A percentile compares a stretch with the other conserved stretches of the same genome.
phyloP scores from a whole-genome alignment of 306 rosid genomes.

The Sicyos baderoa region DNA sequence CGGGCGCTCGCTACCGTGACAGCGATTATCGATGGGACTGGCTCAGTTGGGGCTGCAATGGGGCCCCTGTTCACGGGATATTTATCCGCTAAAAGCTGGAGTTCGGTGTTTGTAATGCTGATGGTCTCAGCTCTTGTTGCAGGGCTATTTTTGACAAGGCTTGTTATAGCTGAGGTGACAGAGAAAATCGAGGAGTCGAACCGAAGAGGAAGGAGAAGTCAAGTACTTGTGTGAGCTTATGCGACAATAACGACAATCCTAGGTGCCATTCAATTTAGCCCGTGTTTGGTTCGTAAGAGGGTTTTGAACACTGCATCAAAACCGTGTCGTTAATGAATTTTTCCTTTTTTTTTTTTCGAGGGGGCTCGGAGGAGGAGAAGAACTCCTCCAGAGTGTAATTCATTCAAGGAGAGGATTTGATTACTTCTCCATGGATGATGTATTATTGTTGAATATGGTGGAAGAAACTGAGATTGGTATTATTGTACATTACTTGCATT shows the following conservation, averaged over 20 bases:
- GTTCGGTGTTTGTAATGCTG: slow-evolving; percentile 76
- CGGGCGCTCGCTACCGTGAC: slow-evolving; percentile 94
- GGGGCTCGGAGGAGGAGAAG: not conserved
- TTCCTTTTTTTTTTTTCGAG: not conserved
- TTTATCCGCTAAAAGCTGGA: slow-evolving; percentile 78
- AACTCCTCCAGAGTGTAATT: not conserved
- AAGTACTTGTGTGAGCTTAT: slow-evolving; percentile 26
- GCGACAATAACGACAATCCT: not conserved
- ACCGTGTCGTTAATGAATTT: not conserved
- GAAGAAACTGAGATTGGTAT: not conserved
- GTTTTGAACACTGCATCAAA: slow-evolving; percentile 11
- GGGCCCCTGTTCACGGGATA: slow-evolving; percentile 90
- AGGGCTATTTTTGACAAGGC: slow-evolving; percentile 80
- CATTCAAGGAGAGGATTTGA: slow-evolving; percentile 13
- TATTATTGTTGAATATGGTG: slow-evolving; percentile 13
- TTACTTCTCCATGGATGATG: slow-evolving; percentile 3
- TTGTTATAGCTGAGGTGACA: slow-evolving; percentile 66
- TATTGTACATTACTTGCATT: not conserved
- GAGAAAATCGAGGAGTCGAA: slow-evolving; percentile 65
- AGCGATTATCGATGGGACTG: slow-evolving; percentile 92
- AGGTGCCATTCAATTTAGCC: slow-evolving; percentile 12
- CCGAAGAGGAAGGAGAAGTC: slow-evolving; percentile 27
- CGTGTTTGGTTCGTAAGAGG: slow-evolving; percentile 10
- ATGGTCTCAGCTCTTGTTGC: slow-evolving; percentile 85
- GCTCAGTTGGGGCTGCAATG: slow-evolving; percentile 91